A percentile compares a stretch with the other conserved stretches of the same genome.
Conservation (phyloP, 1,139 yeast genomes). For the Nakaseomyces sp. region DNA sequence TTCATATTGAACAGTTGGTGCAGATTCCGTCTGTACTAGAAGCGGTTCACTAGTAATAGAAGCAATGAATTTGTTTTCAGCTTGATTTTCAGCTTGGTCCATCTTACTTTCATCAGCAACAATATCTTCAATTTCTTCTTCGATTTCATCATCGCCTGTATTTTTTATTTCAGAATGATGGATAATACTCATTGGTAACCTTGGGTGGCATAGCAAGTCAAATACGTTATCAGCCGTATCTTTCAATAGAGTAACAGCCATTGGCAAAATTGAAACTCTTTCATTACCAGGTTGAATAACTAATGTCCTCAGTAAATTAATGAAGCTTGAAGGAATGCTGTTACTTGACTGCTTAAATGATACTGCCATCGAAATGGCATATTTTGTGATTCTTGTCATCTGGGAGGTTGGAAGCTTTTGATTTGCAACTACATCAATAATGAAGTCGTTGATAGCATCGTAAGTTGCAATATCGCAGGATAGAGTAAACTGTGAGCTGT, state of each 20-base stretch:
- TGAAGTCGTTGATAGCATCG: slow-evolving; percentile 39
- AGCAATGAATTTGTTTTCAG: neutral
- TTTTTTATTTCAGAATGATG: slow-evolving; percentile 29
- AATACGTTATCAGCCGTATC: slow-evolving; percentile 35
- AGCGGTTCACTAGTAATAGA: slow-evolving; percentile 8
- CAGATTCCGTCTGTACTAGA: neutral
- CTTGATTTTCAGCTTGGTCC: neutral
- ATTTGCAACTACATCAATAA: slow-evolving; percentile 41
- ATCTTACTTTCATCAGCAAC: neutral
- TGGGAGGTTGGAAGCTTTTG: slow-evolving; percentile 52
- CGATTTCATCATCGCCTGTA: slow-evolving; percentile 23
- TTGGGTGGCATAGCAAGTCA: slow-evolving; percentile 61
- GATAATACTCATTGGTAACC: slow-evolving; percentile 58
- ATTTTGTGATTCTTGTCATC: slow-evolving; percentile 52
- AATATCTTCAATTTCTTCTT: slow-evolving; percentile 17
- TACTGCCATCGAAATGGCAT: slow-evolving; percentile 35
- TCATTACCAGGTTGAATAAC: slow-evolving; percentile 60
- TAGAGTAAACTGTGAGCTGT: slow-evolving; percentile 32
- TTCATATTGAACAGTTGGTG: neutral
- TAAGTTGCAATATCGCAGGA: slow-evolving; percentile 27
- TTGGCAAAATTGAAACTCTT: slow-evolving; percentile 57
- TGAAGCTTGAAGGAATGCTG: slow-evolving; percentile 28
- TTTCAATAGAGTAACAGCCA: slow-evolving; percentile 42
- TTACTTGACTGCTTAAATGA: slow-evolving; percentile 23
- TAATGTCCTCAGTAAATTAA: slow-evolving; percentile 40